A percentile compares a stretch with the other conserved stretches of the same genome.
These are phyloP conservation scores for Yamadazyma pseudoaaseri DNA, from an alignment of 1,139 yeast species.

Conservation along the genomic window DNA sequence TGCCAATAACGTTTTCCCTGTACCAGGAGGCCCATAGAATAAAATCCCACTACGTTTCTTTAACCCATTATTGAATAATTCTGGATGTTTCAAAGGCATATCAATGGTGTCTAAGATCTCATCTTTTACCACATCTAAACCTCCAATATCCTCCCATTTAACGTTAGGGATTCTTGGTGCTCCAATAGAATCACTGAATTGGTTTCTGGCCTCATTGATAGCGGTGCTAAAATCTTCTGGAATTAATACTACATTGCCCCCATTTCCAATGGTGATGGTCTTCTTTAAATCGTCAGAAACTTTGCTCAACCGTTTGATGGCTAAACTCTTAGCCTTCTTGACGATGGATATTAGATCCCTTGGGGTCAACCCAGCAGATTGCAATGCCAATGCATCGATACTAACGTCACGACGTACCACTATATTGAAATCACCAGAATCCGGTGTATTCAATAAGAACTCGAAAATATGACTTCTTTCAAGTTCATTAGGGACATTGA, in stretches of 20 bases:
- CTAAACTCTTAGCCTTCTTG: constrained; percentile 58
- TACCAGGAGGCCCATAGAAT: constrained; percentile 98
- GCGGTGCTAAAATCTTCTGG: constrained; percentile 72
- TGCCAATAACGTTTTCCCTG: constrained; percentile 92
- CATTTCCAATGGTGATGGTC: constrained; percentile 38
- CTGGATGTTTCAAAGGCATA: constrained; percentile 92
- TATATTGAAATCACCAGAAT: constrained; percentile 6
- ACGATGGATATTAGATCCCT: constrained; percentile 76
- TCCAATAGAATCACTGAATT: constrained; percentile 91
- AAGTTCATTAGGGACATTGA: constrained; percentile 74
- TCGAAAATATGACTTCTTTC: constrained; percentile 69
- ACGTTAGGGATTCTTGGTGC: constrained; percentile 96
- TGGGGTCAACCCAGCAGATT: constrained; percentile 92
- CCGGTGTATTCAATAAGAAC: constrained; percentile 37
- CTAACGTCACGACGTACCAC: constrained; percentile 54
- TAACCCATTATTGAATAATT: constrained; percentile 79
- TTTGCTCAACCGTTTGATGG: constrained; percentile 48
- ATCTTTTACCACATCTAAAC: constrained; percentile 82
- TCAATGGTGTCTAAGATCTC: constrained; percentile 95
- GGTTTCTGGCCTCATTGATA: constrained; percentile 79
- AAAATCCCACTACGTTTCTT: constrained; percentile 92
- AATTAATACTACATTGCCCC: constrained; percentile 55
- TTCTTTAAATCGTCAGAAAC: constrained; percentile 18
- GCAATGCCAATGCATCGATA: constrained; percentile 63
- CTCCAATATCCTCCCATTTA: constrained; percentile 94